Conservation (phyloP, 306 rosid genomes). For the Prunus mongolica region DNA sequence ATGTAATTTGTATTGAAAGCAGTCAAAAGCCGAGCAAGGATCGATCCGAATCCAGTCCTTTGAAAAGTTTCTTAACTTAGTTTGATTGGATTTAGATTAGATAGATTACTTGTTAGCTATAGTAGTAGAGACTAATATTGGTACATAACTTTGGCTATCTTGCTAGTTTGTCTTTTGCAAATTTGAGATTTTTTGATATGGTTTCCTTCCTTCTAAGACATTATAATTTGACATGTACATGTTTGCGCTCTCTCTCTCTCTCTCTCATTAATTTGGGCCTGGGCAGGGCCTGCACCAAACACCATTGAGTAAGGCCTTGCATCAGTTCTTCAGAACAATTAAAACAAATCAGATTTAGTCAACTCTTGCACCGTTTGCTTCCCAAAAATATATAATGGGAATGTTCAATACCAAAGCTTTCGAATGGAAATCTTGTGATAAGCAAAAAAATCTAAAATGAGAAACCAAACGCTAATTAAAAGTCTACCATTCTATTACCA, state of each 20-base stretch:
- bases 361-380: not conserved
- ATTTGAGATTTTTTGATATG: not conserved
- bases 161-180: not conserved
- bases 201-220: not conserved
- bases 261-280: not conserved
- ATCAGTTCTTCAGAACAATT: too few relatives aligned
- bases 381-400: not conserved
- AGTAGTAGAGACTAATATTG: not conserved
- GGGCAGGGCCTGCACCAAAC: not conserved
- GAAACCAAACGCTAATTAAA: slow-evolving; percentile 9
- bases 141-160: not conserved
- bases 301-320: not conserved
- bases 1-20: not conserved
- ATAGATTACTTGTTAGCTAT: not conserved
- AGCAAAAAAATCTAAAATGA: not conserved
- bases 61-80: not conserved
- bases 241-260: not conserved
- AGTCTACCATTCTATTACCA: slow-evolving; percentile 18
- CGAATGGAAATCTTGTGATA: not conserved
- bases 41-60: not conserved
- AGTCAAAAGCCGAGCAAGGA: not conserved
- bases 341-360: not conserved
- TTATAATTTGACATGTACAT: not conserved
- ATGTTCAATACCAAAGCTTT: not conserved
- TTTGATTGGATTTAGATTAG: not conserved